These are phyloP conservation scores for Phytophthora citrophthora DNA, from an alignment of 352 stramenopile genomes.

Conservation along the genomic window DNA sequence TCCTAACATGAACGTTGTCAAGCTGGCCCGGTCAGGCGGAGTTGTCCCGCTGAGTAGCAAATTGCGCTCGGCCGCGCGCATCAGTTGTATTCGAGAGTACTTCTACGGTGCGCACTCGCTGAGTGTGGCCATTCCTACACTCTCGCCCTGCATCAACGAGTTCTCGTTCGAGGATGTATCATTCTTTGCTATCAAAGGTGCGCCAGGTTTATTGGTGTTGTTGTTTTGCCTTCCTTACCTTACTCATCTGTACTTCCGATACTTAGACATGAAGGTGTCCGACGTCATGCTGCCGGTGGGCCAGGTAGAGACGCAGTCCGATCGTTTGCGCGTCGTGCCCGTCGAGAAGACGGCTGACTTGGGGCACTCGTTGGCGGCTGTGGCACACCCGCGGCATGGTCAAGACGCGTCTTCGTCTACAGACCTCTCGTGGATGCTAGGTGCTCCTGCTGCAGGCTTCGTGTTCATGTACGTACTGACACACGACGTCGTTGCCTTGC, in stretches of 20 bases:
- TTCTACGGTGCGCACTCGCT: conserved; percentile 85
- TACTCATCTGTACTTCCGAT: not conserved
- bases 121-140: conserved; percentile 61
- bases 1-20: conserved; percentile 63
- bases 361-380: conserved; percentile 74
- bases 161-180: conserved; percentile 81
- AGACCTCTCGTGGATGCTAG: conserved; percentile 71
- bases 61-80: conserved; percentile 67
- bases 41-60: conserved; percentile 86
- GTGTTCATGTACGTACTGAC: conserved; percentile 78
- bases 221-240: too few species aligned
- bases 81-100: conserved; percentile 83
- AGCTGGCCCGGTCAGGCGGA: conserved; percentile 77
- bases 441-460: conserved; percentile 72
- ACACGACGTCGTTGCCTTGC: not conserved
- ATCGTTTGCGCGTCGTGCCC: conserved; percentile 70
- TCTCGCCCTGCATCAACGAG: conserved; percentile 87
- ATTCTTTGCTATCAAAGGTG: conserved; percentile 78
- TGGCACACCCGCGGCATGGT: conserved; percentile 52
- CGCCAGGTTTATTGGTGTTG: not conserved
- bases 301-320: conserved; percentile 72
- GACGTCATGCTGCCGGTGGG: conserved; percentile 88
- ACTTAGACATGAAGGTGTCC: conserved; percentile 82
- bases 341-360: conserved; percentile 79
- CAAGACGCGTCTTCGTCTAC: conserved; percentile 49